A percentile compares a stretch with the other conserved stretches of the same genome.
phyloP scores from a whole-genome alignment of 1,139 yeast genomes.

The Zygosaccharomyces sapae region DNA sequence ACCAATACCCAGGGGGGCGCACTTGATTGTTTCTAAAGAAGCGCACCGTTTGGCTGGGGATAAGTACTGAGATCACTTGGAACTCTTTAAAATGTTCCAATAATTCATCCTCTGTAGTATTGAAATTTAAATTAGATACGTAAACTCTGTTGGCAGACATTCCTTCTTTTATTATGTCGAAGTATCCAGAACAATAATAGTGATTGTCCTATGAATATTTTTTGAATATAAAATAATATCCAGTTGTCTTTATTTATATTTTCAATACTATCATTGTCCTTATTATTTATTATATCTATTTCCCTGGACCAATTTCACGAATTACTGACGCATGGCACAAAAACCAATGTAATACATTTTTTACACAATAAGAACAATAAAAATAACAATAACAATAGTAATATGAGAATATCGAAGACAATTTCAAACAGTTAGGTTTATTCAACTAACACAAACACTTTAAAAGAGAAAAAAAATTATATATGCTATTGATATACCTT shows the following conservation, averaged over 20 bases:
- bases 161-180: background rate
- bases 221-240: background rate
- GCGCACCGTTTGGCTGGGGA: slow-evolving; percentile 52
- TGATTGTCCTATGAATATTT: slow-evolving; percentile 3
- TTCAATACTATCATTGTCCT: background rate
- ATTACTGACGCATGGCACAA: slow-evolving; percentile 6
- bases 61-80: slow-evolving; percentile 42
- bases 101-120: slow-evolving; percentile 52
- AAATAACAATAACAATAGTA: background rate
- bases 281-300: background rate
- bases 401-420: background rate
- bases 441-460: slow-evolving; percentile 6
- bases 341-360: background rate
- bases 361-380: background rate
- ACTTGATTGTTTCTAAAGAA: slow-evolving; percentile 42
- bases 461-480: slow-evolving; percentile 2
- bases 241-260: background rate
- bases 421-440: background rate
- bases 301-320: background rate
- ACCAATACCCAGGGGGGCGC: slow-evolving; percentile 58
- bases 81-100: slow-evolving; percentile 41
- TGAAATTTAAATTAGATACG: slow-evolving; percentile 51
- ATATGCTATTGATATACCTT: slow-evolving; percentile 5
- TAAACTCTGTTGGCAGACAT: slow-evolving; percentile 36
- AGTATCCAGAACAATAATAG: slow-evolving; percentile 1